phyloP scores from a whole-genome alignment of 352 stramenopile genomes.

The Phytophthora citrophthora region DNA sequence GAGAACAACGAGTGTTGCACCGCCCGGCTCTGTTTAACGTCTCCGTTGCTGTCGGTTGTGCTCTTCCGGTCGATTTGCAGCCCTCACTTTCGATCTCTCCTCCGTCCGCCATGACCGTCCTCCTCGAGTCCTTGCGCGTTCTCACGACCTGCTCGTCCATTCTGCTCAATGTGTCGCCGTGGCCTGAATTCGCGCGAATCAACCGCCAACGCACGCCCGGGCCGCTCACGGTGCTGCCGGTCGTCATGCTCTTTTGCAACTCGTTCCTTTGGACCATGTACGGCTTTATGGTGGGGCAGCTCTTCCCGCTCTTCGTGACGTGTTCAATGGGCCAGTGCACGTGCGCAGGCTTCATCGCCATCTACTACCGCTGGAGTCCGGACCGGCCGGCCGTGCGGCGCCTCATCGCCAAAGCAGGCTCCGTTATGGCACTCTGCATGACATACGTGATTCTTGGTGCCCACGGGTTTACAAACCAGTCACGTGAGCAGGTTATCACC shows the following conservation, averaged over 20 bases:
- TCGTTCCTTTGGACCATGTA: slow-evolving; percentile 56
- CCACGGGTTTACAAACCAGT: slow-evolving; percentile 34
- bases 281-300: slow-evolving; percentile 45
- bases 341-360: slow-evolving; percentile 40
- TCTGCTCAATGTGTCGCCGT: slow-evolving; percentile 42
- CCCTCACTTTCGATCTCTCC: slow-evolving; percentile 25
- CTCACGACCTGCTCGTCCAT: slow-evolving; percentile 43
- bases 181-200: slow-evolving; percentile 47
- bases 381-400: slow-evolving; percentile 30
- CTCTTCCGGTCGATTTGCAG: slow-evolving; percentile 7
- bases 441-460: slow-evolving; percentile 33
- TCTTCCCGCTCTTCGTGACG: slow-evolving; percentile 51
- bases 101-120: slow-evolving; percentile 31
- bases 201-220: slow-evolving; percentile 41
- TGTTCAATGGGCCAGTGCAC: slow-evolving; percentile 43
- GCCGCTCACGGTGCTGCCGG: slow-evolving; percentile 38
- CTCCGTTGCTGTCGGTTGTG: slow-evolving; percentile 10
- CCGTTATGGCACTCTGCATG: slow-evolving; percentile 37
- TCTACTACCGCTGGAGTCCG: slow-evolving; percentile 46
- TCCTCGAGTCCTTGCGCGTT: slow-evolving; percentile 40
- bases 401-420: slow-evolving; percentile 25
- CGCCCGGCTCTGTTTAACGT: slow-evolving; percentile 11
- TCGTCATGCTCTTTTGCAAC: slow-evolving; percentile 48
- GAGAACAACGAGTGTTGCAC: neutral
- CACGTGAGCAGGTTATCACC: slow-evolving; percentile 33